A percentile compares a stretch with the other conserved stretches of the same genome.
These are phyloP conservation scores for Azolla pinnata DNA, from an alignment of 75 land plant genomes.

Conservation along the genomic window DNA sequence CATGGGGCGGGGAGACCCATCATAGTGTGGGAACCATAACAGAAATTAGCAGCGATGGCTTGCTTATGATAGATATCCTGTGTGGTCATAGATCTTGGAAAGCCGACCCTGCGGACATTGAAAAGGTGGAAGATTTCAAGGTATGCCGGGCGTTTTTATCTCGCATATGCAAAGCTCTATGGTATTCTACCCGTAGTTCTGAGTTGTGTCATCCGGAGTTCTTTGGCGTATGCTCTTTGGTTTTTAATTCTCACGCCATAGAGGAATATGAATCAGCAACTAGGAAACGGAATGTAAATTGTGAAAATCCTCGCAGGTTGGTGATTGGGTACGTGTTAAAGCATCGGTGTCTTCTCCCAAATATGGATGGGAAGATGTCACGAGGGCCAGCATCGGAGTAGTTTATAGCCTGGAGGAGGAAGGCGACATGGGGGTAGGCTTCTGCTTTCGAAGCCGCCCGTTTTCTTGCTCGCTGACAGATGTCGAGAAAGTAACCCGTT, in stretches of 20 bases:
- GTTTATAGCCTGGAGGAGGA: slow-evolving; percentile 80
- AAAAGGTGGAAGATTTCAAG: slow-evolving; percentile 85
- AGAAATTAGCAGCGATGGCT: slow-evolving; percentile 81
- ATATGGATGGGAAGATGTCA: slow-evolving; percentile 94
- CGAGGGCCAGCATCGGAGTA: slow-evolving; percentile 63
- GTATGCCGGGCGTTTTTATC: too few relatives aligned
- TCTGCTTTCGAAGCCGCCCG: slow-evolving; percentile 80
- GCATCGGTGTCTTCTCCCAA: slow-evolving; percentile 84
- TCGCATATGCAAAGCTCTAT: too few relatives aligned
- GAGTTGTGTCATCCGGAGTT: too few relatives aligned
- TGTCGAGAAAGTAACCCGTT: slow-evolving; percentile 73
- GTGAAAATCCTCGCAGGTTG: slow-evolving; percentile 71
- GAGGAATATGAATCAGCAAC: too few relatives aligned
- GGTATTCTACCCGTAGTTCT: too few relatives aligned
- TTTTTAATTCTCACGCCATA: too few relatives aligned
- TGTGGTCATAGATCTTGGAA: slow-evolving; percentile 80
- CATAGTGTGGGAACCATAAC: slow-evolving; percentile 81
- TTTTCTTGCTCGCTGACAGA: slow-evolving; percentile 80
- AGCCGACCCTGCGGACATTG: slow-evolving; percentile 96
- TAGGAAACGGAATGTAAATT: too few relatives aligned
- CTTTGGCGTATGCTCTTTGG: too few relatives aligned
- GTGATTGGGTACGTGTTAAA: slow-evolving; percentile 90
- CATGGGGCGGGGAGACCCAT: slow-evolving; percentile 97
- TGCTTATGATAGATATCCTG: slow-evolving; percentile 75
- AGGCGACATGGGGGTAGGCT: slow-evolving; percentile 83